Evolutionary conservation across 768 basidiomycete species (phyloP).

Genomic region (Lactarius sp.): DNA sequence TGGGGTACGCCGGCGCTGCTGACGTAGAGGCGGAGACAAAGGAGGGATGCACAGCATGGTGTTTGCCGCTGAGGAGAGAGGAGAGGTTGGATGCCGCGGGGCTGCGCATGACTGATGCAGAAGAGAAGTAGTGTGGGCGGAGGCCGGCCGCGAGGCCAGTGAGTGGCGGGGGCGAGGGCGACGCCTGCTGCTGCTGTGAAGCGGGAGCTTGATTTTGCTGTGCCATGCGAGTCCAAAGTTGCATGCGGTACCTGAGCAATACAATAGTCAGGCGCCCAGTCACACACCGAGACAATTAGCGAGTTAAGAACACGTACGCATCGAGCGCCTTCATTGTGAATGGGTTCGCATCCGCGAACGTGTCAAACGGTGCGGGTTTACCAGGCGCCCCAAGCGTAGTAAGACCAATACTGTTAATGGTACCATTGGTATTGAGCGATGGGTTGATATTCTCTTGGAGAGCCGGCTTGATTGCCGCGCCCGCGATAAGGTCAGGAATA

Average conservation of each 20-base stretch:
- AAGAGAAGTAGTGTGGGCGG: constrained; percentile 40
- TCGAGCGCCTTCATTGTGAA: constrained; percentile 88
- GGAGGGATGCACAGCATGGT: neutral
- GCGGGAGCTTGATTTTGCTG: constrained; percentile 53
- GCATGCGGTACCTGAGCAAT: constrained; percentile 65
- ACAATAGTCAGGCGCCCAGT: constrained; percentile 15
- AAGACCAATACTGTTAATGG: constrained; percentile 32
- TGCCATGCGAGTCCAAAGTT: constrained; percentile 89
- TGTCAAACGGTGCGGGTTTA: constrained; percentile 54
- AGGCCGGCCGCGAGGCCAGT: constrained; percentile 32
- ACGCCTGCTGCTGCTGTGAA: constrained; percentile 37
- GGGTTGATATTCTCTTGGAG: constrained; percentile 82
- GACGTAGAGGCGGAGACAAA: constrained; percentile 22
- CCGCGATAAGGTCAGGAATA: constrained; percentile 53
- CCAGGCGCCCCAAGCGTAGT: constrained; percentile 32
- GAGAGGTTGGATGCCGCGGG: constrained; percentile 28
- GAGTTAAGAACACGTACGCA: constrained; percentile 44
- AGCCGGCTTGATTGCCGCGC: constrained; percentile 28
- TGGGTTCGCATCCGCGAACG: constrained; percentile 72
- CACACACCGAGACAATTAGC: neutral
- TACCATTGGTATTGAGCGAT: constrained; percentile 44
- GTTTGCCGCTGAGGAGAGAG: constrained; percentile 45
- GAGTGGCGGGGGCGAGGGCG: constrained; percentile 25
- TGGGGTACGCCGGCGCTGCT: constrained; percentile 34
- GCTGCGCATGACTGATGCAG: constrained; percentile 18